Evolutionary conservation across 2,329 filamentous ascomycete genomes (phyloP).

Genomic region (Curvularia eragrostidis): DNA sequence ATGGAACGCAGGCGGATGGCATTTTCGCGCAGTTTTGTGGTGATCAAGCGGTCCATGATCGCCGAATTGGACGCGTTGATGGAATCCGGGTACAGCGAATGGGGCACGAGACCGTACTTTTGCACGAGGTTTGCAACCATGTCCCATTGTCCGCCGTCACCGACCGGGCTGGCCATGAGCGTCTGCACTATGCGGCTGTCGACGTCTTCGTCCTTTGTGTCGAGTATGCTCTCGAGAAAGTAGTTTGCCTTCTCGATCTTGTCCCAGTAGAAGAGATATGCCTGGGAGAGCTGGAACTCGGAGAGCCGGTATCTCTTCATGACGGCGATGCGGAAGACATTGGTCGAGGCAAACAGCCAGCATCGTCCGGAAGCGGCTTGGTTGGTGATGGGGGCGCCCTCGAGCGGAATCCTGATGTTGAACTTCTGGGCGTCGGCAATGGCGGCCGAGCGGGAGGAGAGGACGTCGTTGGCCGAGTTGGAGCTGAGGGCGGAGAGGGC

Average conservation of each 20-base stretch:
- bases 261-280: conserved; percentile 92
- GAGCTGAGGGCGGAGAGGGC: conserved; percentile 75
- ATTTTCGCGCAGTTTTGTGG: conserved; percentile 86
- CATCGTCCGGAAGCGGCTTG: conserved; percentile 82
- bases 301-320: conserved; percentile 83
- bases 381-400: conserved; percentile 84
- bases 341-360: conserved; percentile 93
- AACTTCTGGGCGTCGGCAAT: conserved; percentile 79
- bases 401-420: conserved; percentile 81
- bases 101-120: conserved; percentile 89
- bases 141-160: conserved; percentile 89
- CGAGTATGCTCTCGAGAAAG: conserved; percentile 83
- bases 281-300: conserved; percentile 83
- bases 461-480: conserved; percentile 69
- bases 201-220: conserved; percentile 73
- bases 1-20: conserved; percentile 74
- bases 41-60: conserved; percentile 75
- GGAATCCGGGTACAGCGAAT: conserved; percentile 79
- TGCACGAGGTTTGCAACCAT: conserved; percentile 86
- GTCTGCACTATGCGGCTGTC: conserved; percentile 76
- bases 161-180: conserved; percentile 71
- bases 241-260: conserved; percentile 92
- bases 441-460: conserved; percentile 68
- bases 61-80: conserved; percentile 77
- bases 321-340: conserved; percentile 85